These are phyloP conservation scores for Phaeophleospora eucalypticola DNA, from an alignment of 2,329 filamentous ascomycete genomes.

Conservation along the genomic window DNA sequence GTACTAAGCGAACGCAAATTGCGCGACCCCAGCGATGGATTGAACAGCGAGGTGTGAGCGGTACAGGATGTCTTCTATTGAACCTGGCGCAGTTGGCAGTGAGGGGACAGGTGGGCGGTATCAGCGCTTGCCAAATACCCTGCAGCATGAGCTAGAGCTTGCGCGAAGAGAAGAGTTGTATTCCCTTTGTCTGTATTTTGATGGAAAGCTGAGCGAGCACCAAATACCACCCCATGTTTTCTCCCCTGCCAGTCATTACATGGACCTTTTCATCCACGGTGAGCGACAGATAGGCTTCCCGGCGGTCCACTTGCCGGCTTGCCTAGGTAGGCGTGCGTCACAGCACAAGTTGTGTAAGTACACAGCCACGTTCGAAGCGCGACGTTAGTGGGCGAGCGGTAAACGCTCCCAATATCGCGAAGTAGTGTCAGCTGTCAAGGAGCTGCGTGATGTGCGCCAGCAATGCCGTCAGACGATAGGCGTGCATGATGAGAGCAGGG, in stretches of 20 bases:
- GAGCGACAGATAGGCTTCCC: not conserved
- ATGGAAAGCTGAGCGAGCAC: slow-evolving; percentile 9
- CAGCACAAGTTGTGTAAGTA: not conserved
- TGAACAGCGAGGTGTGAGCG: not conserved
- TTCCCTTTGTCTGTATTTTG: slow-evolving; percentile 9
- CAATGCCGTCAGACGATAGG: slow-evolving; percentile 9
- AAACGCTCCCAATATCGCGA: too few species aligned
- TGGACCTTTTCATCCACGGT: not conserved
- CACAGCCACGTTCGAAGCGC: not conserved
- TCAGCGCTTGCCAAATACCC: slow-evolving; percentile 12
- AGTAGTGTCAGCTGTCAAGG: slow-evolving; percentile 7
- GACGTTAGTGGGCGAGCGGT: not conserved
- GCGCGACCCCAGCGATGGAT: not conserved
- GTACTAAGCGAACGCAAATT: slow-evolving; percentile 64
- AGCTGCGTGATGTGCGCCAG: slow-evolving; percentile 4
- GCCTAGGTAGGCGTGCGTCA: not conserved
- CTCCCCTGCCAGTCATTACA: too few species aligned
- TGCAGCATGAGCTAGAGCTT: slow-evolving; percentile 12
- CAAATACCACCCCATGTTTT: slow-evolving; percentile 6
- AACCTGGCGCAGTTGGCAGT: slow-evolving; percentile 8
- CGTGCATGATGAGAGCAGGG: slow-evolving; percentile 2
- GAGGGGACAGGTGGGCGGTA: slow-evolving; percentile 9
- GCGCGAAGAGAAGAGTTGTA: slow-evolving; percentile 8
- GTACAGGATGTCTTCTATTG: slow-evolving; percentile 5
- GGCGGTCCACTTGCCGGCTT: not conserved